These are phyloP conservation scores for Stevia rebaudiana DNA, from an alignment of 140 eudicot species.

Conservation along the genomic window DNA sequence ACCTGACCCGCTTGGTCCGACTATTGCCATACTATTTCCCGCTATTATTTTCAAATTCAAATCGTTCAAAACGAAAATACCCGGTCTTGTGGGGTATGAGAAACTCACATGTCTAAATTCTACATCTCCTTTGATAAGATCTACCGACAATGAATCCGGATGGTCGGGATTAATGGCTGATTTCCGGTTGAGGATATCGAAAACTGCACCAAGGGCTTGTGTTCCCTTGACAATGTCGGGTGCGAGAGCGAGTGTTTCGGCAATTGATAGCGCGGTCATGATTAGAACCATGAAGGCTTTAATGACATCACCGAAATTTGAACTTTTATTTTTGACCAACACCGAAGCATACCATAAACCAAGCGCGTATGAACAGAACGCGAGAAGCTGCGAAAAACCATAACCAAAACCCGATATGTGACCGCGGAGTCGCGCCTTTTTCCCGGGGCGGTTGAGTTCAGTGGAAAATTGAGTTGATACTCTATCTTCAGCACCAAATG, in stretches of 20 bases:
- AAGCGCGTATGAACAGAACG: constrained; percentile 63
- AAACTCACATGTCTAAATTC: constrained; percentile 59
- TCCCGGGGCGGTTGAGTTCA: constrained; percentile 48
- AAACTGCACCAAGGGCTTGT: constrained; percentile 63
- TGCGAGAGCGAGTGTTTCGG: constrained; percentile 76
- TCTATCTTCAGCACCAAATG: constrained; percentile 79
- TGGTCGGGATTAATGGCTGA: constrained; percentile 50
- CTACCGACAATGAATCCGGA: constrained; percentile 23
- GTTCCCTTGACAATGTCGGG: constrained; percentile 81
- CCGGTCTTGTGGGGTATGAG: constrained; percentile 66
- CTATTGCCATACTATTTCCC: constrained; percentile 66
- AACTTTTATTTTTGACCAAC: constrained; percentile 36
- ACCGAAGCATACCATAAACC: constrained; percentile 84
- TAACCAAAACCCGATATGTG: constrained; percentile 77
- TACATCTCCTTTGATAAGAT: constrained; percentile 51
- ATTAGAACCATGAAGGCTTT: constrained; percentile 74
- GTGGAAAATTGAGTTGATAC: constrained; percentile 43
- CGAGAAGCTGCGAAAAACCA: constrained; percentile 62
- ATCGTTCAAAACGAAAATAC: constrained; percentile 39
- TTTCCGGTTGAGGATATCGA: constrained; percentile 49
- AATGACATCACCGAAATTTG: constrained; percentile 57
- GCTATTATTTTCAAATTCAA: constrained; percentile 43
- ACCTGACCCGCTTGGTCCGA: constrained; percentile 91
- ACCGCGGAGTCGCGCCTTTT: constrained; percentile 62
- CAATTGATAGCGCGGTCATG: constrained; percentile 61